A percentile compares a stretch with the other conserved stretches of the same genome.
These are phyloP conservation scores for Lepiota venenata DNA, from an alignment of 768 basidiomycete genomes.

Conservation along the genomic window DNA sequence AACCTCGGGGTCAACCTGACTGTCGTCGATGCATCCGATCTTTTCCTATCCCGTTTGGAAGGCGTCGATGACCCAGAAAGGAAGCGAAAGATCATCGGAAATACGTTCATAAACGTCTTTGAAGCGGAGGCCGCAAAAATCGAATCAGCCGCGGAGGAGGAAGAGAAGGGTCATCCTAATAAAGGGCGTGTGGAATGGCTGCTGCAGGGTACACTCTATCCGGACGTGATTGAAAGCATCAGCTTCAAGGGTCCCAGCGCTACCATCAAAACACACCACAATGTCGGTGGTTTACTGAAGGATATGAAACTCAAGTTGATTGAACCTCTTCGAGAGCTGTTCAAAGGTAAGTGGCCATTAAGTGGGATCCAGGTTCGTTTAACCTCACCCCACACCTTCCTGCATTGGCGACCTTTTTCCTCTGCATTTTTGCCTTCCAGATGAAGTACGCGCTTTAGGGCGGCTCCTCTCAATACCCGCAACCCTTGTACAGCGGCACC, in stretches of 20 bases:
- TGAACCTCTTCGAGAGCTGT: constrained; percentile 94
- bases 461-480: constrained; percentile 88
- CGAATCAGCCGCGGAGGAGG: constrained; percentile 76
- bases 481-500: constrained; percentile 92
- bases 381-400: constrained; percentile 1
- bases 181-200: constrained; percentile 97
- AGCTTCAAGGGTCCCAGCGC: constrained; percentile 99
- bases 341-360: constrained; percentile 70
- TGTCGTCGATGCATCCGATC: constrained; percentile 91
- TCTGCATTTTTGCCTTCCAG: constrained; percentile 35
- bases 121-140: constrained; percentile 91
- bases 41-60: constrained; percentile 86
- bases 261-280: constrained; percentile 99
- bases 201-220: constrained; percentile 95
- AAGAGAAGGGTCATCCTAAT: constrained; percentile 64
- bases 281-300: constrained; percentile 92
- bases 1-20: constrained; percentile 96
- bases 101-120: constrained; percentile 98
- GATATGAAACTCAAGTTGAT: constrained; percentile 99
- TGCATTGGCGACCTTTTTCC: constrained; percentile 7
- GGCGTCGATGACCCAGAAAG: constrained; percentile 94
- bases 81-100: constrained; percentile 98
- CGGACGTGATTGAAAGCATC: constrained; percentile 98
- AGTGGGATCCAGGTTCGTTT: constrained; percentile 7
- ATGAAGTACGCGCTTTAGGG: constrained; percentile 94